Percentiles rank a stretch among this genome's conserved stretches.
Evolutionary conservation across 192 early-diverging fungal genomes (phyloP).

Genomic region (Podila verticillata): DNA sequence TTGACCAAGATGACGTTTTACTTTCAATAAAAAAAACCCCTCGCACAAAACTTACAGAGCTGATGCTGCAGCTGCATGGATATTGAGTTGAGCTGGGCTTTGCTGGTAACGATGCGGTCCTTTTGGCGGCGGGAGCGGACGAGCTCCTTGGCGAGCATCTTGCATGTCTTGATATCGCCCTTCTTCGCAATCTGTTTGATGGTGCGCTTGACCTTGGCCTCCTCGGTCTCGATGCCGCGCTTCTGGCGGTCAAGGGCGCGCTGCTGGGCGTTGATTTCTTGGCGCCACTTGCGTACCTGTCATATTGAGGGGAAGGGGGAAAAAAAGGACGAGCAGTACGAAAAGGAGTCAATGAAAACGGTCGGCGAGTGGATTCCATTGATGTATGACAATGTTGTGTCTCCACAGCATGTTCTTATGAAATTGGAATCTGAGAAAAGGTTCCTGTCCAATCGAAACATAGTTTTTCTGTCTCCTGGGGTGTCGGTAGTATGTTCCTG

Average conservation of each 20-base stretch:
- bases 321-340: neutral
- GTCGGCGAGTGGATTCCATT: neutral
- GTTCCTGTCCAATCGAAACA: no score
- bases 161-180: slow-evolving; percentile 77
- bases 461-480: no score
- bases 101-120: slow-evolving; percentile 83
- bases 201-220: slow-evolving; percentile 78
- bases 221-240: slow-evolving; percentile 82
- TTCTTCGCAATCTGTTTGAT: slow-evolving; percentile 92
- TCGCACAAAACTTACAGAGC: slow-evolving; percentile 66
- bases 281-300: slow-evolving; percentile 93
- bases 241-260: slow-evolving; percentile 88
- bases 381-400: no score
- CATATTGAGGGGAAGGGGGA: neutral
- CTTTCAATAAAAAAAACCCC: neutral
- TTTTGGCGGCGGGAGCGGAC: slow-evolving; percentile 82
- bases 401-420: neutral
- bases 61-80: slow-evolving; percentile 90
- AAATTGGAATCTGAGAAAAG: no score
- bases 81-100: slow-evolving; percentile 94
- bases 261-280: slow-evolving; percentile 83
- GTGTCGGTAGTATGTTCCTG: no score
- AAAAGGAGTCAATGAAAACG: neutral
- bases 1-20: neutral
- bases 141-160: slow-evolving; percentile 85